A percentile compares a stretch with the other conserved stretches of the same genome.
phyloP scores from a whole-genome alignment of 75 land plant genomes.

The Pinus tabuliformis region DNA sequence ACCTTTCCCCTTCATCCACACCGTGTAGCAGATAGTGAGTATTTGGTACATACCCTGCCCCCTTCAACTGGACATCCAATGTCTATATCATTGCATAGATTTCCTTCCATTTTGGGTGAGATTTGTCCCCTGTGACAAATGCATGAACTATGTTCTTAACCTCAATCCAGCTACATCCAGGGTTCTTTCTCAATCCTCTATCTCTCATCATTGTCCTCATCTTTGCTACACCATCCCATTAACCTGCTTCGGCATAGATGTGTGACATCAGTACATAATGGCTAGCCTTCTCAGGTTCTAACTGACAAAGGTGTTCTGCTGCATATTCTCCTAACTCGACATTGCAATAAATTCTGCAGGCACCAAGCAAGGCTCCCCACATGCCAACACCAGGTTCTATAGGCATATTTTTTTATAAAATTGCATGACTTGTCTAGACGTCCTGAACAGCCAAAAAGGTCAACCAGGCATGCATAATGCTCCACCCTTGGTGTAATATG shows the following conservation, averaged over 20 bases:
- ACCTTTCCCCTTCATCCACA: background rate
- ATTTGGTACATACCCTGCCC: background rate
- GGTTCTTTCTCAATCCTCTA: background rate
- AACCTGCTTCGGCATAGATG: background rate
- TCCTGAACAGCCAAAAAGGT: conserved; percentile 52
- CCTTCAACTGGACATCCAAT: background rate
- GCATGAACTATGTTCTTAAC: background rate
- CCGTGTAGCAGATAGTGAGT: background rate
- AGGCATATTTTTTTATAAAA: conserved; percentile 34
- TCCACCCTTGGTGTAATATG: conserved; percentile 35
- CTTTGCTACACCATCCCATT: background rate
- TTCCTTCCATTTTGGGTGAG: background rate
- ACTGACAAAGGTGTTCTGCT: conserved; percentile 28
- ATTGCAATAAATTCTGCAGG: conserved; percentile 30
- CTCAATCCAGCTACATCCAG: background rate
- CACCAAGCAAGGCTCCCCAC: conserved; percentile 47
- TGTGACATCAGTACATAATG: conserved; percentile 41
- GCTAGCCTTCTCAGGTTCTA: conserved; percentile 34
- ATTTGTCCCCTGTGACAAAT: conserved; percentile 1
- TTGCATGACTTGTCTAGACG: conserved; percentile 32
- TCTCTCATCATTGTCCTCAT: background rate
- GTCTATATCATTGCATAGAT: background rate
- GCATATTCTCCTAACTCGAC: conserved; percentile 31
- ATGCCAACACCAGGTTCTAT: conserved; percentile 32
- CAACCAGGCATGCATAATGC: conserved; percentile 59